phyloP scores from a whole-genome alignment of 2,329 filamentous ascomycete species.

The Fusarium sp. region DNA sequence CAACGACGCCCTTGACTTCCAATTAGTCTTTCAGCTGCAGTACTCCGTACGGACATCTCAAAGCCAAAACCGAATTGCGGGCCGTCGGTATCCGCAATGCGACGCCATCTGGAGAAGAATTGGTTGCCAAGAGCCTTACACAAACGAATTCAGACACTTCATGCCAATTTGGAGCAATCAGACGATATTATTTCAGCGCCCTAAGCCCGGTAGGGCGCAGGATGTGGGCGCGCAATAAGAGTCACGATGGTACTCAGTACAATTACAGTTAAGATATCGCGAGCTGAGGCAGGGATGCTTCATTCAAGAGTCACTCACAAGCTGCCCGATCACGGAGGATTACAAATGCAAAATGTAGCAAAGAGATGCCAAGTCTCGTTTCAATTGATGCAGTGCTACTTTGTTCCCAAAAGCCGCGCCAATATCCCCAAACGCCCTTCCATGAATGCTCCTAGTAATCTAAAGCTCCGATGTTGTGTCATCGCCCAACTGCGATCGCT shows the following conservation, averaged over 20 bases:
- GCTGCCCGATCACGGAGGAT: slow-evolving; percentile 8
- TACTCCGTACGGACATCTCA: neutral
- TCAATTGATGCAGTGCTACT: slow-evolving; percentile 23
- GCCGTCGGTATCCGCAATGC: slow-evolving; percentile 32
- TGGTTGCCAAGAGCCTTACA: neutral
- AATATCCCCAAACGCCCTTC: slow-evolving; percentile 38
- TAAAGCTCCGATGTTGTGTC: slow-evolving; percentile 4
- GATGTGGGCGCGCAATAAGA: slow-evolving; percentile 8
- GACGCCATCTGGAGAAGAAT: slow-evolving; percentile 2
- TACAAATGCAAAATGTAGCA: neutral
- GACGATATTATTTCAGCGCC: neutral
- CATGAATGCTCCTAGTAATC: slow-evolving; percentile 28
- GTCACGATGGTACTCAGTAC: neutral
- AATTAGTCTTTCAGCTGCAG: neutral
- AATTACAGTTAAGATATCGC: neutral
- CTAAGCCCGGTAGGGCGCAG: neutral
- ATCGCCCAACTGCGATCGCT: slow-evolving; percentile 14
- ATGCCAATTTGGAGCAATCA: neutral
- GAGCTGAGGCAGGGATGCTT: neutral
- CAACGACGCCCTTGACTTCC: slow-evolving; percentile 40
- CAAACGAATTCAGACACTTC: neutral
- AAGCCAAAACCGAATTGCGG: neutral
- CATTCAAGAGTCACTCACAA: slow-evolving; percentile 12
- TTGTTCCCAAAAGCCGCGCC: slow-evolving; percentile 3
- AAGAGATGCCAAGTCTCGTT: slow-evolving; percentile 9